phyloP scores from a whole-genome alignment of 1,139 yeast species.

The Sugiyamaella castrensis region DNA sequence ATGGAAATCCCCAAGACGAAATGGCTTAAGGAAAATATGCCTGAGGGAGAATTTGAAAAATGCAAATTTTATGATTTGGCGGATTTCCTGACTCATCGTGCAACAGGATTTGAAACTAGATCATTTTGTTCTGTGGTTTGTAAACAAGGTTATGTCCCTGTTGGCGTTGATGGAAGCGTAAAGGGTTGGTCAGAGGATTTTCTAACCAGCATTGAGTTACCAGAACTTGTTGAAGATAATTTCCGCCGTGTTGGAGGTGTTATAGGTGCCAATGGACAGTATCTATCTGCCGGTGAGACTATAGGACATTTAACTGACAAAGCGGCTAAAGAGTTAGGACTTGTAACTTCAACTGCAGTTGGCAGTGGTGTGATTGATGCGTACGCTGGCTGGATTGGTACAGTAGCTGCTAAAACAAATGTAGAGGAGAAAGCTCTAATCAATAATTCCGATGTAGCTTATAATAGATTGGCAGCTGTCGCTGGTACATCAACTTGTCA shows the following conservation, averaged over 20 bases:
- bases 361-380: slow-evolving; percentile 98
- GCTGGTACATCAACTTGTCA: slow-evolving; percentile 99
- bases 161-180: slow-evolving; percentile 79
- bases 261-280: slow-evolving; percentile 64
- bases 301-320: slow-evolving; percentile 66
- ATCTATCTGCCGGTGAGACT: slow-evolving; percentile 81
- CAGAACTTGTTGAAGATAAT: slow-evolving; percentile 73
- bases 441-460: slow-evolving; percentile 46
- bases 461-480: slow-evolving; percentile 92
- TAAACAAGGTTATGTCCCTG: slow-evolving; percentile 92
- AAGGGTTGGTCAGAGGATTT: slow-evolving; percentile 91
- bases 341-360: slow-evolving; percentile 74
- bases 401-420: slow-evolving; percentile 79
- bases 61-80: slow-evolving; percentile 90
- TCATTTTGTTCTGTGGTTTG: slow-evolving; percentile 89
- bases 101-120: slow-evolving; percentile 83
- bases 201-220: slow-evolving; percentile 61
- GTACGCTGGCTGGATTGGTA: slow-evolving; percentile 98
- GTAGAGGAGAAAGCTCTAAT: slow-evolving; percentile 39
- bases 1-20: slow-evolving; percentile 97
- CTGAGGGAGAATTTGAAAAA: slow-evolving; percentile 56
- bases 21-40: slow-evolving; percentile 89
- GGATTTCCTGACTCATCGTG: slow-evolving; percentile 85
- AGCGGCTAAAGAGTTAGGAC: slow-evolving; percentile 83
- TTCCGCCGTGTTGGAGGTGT: slow-evolving; percentile 83